phyloP scores from a whole-genome alignment of 129 eudicot genomes.

The Centella asiatica region DNA sequence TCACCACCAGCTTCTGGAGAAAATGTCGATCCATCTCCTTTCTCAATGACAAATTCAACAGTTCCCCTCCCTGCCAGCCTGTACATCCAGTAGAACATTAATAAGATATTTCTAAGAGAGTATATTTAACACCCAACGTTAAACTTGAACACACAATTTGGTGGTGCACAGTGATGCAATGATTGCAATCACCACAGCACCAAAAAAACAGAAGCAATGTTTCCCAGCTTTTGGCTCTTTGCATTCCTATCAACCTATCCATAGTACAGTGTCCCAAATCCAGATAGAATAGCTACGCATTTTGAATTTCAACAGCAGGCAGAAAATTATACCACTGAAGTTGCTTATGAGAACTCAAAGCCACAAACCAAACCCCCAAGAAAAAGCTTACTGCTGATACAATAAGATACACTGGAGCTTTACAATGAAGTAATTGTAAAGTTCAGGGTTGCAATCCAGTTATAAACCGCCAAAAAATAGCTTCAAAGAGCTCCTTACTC shows the following conservation, averaged over 20 bases:
- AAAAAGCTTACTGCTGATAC: not conserved
- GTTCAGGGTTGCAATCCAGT: too few species aligned
- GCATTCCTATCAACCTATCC: not conserved
- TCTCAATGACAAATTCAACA: slow-evolving; percentile 78
- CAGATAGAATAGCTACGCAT: not conserved
- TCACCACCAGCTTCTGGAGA: slow-evolving; percentile 83
- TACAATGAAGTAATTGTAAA: not conserved
- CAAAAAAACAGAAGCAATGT: not conserved
- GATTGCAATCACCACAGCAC: not conserved
- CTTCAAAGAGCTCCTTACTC: too few species aligned
- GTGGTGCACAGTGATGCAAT: not conserved
- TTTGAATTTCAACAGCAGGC: not conserved
- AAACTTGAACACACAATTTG: not conserved
- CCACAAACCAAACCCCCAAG: not conserved
- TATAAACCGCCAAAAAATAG: too few species aligned
- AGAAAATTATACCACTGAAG: not conserved
- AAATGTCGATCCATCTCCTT: slow-evolving; percentile 84
- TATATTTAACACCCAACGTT: not conserved
- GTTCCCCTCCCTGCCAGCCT: slow-evolving; percentile 93
- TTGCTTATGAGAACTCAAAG: not conserved
- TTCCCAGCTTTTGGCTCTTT: not conserved
- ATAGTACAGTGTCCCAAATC: not conserved
- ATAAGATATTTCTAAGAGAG: slow-evolving; percentile 2
- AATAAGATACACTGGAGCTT: not conserved
- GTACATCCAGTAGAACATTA: slow-evolving; percentile 2